These are phyloP conservation scores for Eruca vesicaria DNA, from an alignment of 441 rosid species.

Conservation along the genomic window DNA sequence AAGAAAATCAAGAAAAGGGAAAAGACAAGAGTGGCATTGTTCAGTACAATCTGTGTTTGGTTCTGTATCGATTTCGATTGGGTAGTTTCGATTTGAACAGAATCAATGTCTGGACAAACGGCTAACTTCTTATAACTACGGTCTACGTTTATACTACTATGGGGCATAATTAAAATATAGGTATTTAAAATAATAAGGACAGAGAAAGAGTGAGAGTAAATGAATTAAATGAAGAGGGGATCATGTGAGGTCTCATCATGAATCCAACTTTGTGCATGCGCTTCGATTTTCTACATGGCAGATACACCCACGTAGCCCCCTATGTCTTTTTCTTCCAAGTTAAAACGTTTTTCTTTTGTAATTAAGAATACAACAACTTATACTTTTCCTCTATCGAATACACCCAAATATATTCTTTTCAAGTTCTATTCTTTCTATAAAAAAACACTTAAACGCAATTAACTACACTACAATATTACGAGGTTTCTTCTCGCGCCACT, in stretches of 20 bases:
- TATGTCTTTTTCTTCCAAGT: not conserved
- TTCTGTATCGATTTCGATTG: conserved; percentile 3
- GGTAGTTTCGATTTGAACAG: not conserved
- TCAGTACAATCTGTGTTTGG: conserved; percentile 17
- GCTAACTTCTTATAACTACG: conserved; percentile 20
- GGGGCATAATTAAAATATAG: not conserved
- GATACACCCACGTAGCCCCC: conserved; percentile 29
- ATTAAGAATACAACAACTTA: not conserved
- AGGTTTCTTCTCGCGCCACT: conserved; percentile 38
- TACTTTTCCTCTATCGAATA: conserved; percentile 9
- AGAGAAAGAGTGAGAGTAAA: not conserved
- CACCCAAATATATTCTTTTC: conserved; percentile 10
- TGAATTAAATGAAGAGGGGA: conserved; percentile 21
- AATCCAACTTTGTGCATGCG: conserved; percentile 44
- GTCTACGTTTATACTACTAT: conserved; percentile 5
- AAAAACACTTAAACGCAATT: conserved; percentile 14
- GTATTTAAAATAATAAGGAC: conserved; percentile 7
- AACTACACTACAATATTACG: conserved; percentile 13
- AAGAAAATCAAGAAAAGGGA: not conserved
- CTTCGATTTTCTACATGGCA: conserved; percentile 40
- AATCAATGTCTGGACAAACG: conserved; percentile 23
- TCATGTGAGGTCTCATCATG: conserved; percentile 42
- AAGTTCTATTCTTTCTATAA: conserved; percentile 24
- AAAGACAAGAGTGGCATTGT: not conserved
- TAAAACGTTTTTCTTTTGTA: not conserved